phyloP scores from a whole-genome alignment of 1,139 yeast genomes.

The Geotrichum macrosporum region DNA sequence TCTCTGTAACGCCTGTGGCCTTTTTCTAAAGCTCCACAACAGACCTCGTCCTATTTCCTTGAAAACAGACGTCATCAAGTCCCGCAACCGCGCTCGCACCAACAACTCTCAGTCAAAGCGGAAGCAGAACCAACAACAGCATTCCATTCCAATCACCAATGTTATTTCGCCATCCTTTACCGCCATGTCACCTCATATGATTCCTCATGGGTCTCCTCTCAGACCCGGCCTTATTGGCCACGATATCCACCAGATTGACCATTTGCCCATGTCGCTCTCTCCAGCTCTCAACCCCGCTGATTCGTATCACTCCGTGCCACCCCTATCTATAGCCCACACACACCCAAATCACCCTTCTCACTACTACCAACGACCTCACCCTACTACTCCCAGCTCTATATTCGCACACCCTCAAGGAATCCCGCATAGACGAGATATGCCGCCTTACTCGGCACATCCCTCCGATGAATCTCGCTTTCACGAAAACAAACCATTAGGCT shows the following conservation, averaged over 20 bases:
- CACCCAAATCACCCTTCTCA: not conserved
- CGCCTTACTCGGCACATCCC: no score
- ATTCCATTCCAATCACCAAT: slow-evolving; percentile 25
- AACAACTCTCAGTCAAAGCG: slow-evolving; percentile 9
- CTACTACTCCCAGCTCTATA: slow-evolving; percentile 18
- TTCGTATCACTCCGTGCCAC: no score
- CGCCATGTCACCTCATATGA: slow-evolving; percentile 27
- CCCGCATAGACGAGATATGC: slow-evolving; percentile 5
- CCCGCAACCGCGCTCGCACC: slow-evolving; percentile 61
- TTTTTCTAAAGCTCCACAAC: slow-evolving; percentile 83
- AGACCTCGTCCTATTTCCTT: slow-evolving; percentile 85
- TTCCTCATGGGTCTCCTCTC: slow-evolving; percentile 25
- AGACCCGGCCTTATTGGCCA: slow-evolving; percentile 24
- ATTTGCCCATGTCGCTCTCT: slow-evolving; percentile 3
- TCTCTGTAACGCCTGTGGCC: slow-evolving; percentile 89
- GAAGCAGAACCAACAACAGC: slow-evolving; percentile 21
- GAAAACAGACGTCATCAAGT: slow-evolving; percentile 86
- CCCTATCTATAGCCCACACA: not conserved
- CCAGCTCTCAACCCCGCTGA: not conserved
- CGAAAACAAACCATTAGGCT: no score
- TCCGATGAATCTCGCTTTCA: no score
- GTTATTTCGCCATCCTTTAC: slow-evolving; percentile 26
- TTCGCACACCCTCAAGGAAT: slow-evolving; percentile 13
- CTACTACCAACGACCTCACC: not conserved
- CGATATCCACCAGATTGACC: slow-evolving; percentile 9